phyloP scores from a whole-genome alignment of 306 rosid genomes.

The Ormosia semicastrata region DNA sequence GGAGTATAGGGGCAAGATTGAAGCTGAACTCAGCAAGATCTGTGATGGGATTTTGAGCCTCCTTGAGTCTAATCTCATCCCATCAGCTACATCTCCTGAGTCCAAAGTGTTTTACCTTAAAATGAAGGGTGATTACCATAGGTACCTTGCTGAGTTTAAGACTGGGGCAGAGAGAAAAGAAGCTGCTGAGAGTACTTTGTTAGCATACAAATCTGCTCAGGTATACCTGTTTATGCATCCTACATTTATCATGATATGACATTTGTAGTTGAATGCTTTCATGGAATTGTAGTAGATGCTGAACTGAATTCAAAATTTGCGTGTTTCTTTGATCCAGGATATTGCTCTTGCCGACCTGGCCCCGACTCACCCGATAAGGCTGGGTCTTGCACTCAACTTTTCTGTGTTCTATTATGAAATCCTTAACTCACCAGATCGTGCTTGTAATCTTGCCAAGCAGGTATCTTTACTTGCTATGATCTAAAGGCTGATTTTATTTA shows the following conservation, averaged over 20 bases:
- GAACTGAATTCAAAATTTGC: background rate
- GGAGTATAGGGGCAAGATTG: constrained; percentile 86
- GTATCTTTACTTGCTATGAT: constrained; percentile 25
- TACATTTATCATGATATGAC: background rate
- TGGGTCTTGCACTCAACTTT: constrained; percentile 97
- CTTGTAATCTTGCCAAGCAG: constrained; percentile 96
- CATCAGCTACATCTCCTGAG: constrained; percentile 77
- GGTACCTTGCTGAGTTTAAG: constrained; percentile 94
- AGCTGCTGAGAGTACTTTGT: constrained; percentile 89
- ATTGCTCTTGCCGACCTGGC: constrained; percentile 78
- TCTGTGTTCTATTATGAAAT: constrained; percentile 96
- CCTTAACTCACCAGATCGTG: constrained; percentile 96
- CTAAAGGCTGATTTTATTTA: background rate
- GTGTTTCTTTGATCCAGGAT: constrained; percentile 50
- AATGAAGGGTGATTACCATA: constrained; percentile 95
- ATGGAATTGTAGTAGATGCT: background rate
- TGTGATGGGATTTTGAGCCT: constrained; percentile 89
- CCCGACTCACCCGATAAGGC: constrained; percentile 95
- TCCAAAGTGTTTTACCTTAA: constrained; percentile 88
- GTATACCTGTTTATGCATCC: constrained; percentile 22
- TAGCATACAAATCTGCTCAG: constrained; percentile 98
- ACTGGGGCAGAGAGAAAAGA: constrained; percentile 86
- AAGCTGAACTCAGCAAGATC: constrained; percentile 87
- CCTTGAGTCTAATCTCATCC: constrained; percentile 84
- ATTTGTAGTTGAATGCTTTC: background rate